phyloP scores from a whole-genome alignment of 2,329 filamentous ascomycete genomes.

The Cladobotryum mycophilum region DNA sequence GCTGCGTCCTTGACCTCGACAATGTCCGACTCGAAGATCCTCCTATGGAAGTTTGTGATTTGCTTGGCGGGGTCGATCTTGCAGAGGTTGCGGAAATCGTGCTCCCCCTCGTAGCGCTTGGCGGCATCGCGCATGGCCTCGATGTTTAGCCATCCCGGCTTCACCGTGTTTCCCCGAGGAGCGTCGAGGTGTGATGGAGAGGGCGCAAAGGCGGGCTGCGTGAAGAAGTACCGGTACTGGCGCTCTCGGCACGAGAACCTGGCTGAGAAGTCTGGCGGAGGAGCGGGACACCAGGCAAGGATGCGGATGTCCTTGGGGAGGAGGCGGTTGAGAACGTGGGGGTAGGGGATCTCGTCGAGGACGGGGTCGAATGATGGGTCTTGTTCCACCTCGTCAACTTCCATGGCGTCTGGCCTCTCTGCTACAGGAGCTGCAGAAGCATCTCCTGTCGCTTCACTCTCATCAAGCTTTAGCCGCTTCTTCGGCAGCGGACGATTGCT shows the following conservation, averaged over 20 bases:
- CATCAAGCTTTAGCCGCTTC: slow-evolving; percentile 18
- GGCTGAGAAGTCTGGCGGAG: slow-evolving; percentile 75
- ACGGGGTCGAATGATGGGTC: slow-evolving; percentile 54
- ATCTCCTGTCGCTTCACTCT: slow-evolving; percentile 18
- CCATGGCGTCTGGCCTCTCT: slow-evolving; percentile 6
- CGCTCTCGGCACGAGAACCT: slow-evolving; percentile 89
- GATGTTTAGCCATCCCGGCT: slow-evolving; percentile 79
- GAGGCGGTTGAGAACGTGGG: slow-evolving; percentile 75
- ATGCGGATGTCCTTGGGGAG: slow-evolving; percentile 85
- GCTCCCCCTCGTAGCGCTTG: slow-evolving; percentile 68
- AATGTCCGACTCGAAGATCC: slow-evolving; percentile 75
- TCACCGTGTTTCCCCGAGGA: slow-evolving; percentile 21
- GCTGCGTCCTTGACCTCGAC: slow-evolving; percentile 56
- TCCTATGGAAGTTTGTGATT: slow-evolving; percentile 73
- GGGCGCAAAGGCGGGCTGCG: slow-evolving; percentile 79
- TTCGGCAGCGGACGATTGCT: slow-evolving; percentile 62
- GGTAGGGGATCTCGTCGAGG: slow-evolving; percentile 77
- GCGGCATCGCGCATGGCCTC: slow-evolving; percentile 80
- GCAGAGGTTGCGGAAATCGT: slow-evolving; percentile 97
- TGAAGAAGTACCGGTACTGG: slow-evolving; percentile 96
- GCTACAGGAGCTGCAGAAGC: neutral
- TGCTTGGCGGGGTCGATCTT: slow-evolving; percentile 89
- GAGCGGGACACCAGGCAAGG: slow-evolving; percentile 85
- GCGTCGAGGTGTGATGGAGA: slow-evolving; percentile 29
- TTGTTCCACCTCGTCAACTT: slow-evolving; percentile 13